Evolutionary conservation across 164 flowering plant genomes (phyloP).

Genomic region (Aristolochia contorta): DNA sequence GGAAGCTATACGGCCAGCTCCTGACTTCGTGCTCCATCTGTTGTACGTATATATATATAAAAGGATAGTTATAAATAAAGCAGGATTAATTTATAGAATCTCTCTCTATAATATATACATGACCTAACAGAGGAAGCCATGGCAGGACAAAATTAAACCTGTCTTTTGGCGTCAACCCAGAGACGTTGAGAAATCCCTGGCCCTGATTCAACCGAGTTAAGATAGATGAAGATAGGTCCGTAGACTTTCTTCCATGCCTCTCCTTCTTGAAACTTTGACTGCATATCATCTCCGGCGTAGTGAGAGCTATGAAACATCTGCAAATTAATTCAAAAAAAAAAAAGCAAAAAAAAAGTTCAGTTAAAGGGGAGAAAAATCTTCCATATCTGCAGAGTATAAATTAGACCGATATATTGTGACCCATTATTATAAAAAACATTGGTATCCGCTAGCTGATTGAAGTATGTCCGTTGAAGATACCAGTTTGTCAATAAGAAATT

Average conservation of each 20-base stretch:
- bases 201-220: constrained; percentile 37
- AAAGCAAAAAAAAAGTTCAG: background rate
- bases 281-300: constrained; percentile 64
- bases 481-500: too few relatives aligned
- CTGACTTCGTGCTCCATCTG: constrained; percentile 58
- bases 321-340: background rate
- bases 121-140: too few relatives aligned
- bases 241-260: constrained; percentile 95
- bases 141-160: too few relatives aligned
- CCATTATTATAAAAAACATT: too few relatives aligned
- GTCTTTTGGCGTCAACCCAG: constrained; percentile 76
- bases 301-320: constrained; percentile 74
- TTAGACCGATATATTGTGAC: too few relatives aligned
- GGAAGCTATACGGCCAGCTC: constrained; percentile 85
- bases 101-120: too few relatives aligned
- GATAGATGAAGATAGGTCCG: constrained; percentile 78
- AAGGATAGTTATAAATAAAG: too few relatives aligned
- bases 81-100: too few relatives aligned
- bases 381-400: too few relatives aligned
- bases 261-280: constrained; percentile 28
- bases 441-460: too few relatives aligned
- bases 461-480: too few relatives aligned
- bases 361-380: background rate
- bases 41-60: background rate
- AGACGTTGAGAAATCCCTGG: constrained; percentile 17